phyloP scores from a whole-genome alignment of 2,329 filamentous ascomycete species.

The Pseudocercospora vitis region DNA sequence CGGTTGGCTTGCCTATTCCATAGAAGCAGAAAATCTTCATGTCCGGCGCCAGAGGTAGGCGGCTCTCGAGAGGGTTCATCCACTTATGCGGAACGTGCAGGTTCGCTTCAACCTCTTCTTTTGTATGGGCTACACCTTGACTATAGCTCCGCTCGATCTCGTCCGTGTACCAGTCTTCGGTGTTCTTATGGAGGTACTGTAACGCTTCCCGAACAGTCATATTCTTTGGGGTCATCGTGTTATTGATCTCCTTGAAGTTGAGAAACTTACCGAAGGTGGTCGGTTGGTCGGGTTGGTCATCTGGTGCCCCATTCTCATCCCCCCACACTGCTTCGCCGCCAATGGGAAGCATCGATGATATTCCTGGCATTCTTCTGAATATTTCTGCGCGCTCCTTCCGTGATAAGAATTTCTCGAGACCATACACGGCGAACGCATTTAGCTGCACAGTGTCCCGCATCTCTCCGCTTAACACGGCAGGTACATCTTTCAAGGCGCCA shows the following conservation, averaged over 20 bases:
- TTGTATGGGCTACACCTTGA: conserved; percentile 79
- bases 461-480: conserved; percentile 88
- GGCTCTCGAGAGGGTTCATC: conserved; percentile 90
- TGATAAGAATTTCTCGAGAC: conserved; percentile 90
- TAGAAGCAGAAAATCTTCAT: conserved; percentile 98
- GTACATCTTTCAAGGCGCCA: conserved; percentile 84
- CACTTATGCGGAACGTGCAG: conserved; percentile 65
- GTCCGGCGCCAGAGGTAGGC: conserved; percentile 80
- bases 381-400: conserved; percentile 89
- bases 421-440: conserved; percentile 94
- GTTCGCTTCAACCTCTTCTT: conserved; percentile 71
- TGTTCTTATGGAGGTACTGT: conserved; percentile 72
- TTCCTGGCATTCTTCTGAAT: conserved; percentile 94
- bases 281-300: conserved; percentile 73
- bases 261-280: conserved; percentile 77
- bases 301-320: conserved; percentile 80
- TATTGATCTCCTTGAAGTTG: conserved; percentile 74
- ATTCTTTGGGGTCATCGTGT: conserved; percentile 59
- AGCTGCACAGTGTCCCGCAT: conserved; percentile 98
- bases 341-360: conserved; percentile 93
- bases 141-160: conserved; percentile 77
- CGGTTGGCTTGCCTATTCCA: conserved; percentile 88
- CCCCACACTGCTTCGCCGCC: conserved; percentile 96
- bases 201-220: conserved; percentile 78
- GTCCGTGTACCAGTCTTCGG: conserved; percentile 81